Evolutionary conservation across 257 asterid species (phyloP).

Genomic region (Scutellaria minor): DNA sequence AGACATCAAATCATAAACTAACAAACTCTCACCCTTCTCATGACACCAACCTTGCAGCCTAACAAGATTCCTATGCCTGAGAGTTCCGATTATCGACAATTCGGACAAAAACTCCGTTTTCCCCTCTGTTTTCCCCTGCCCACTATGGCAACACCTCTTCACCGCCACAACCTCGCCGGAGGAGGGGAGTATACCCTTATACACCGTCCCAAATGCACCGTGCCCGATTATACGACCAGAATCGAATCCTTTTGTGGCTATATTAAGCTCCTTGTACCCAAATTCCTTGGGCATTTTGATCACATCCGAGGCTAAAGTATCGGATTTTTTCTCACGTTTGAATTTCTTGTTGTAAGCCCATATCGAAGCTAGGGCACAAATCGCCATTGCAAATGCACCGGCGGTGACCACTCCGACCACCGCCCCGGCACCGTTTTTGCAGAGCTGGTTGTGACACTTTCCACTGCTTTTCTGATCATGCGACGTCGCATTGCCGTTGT

Average conservation of each 20-base stretch:
- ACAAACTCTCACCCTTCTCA: conserved; percentile 74
- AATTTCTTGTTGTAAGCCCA: conserved; percentile 68
- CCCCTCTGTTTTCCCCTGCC: conserved; percentile 90
- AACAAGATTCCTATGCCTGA: conserved; percentile 85
- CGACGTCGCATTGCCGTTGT: conserved; percentile 33
- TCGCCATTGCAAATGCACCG: conserved; percentile 69
- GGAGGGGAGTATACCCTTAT: conserved; percentile 60
- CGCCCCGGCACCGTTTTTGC: conserved; percentile 68
- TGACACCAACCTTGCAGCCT: conserved; percentile 91
- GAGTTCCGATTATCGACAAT: conserved; percentile 75
- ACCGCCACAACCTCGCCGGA: conserved; percentile 73
- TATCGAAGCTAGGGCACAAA: conserved; percentile 52
- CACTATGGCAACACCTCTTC: conserved; percentile 74
- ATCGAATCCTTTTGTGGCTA: conserved; percentile 68
- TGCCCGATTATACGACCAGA: conserved; percentile 59
- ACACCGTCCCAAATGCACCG: conserved; percentile 88
- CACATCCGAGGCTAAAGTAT: conserved; percentile 57
- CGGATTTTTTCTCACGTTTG: conserved; percentile 42
- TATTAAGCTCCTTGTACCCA: conserved; percentile 67
- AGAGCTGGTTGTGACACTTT: conserved; percentile 57
- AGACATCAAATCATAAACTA: conserved; percentile 79
- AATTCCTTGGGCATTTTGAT: conserved; percentile 88
- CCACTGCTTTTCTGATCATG: conserved; percentile 33
- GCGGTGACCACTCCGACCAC: conserved; percentile 84
- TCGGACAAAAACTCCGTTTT: conserved; percentile 78